Evolutionary conservation across 345 rosid species (phyloP).

Genomic region (Euphorbia peplus): DNA sequence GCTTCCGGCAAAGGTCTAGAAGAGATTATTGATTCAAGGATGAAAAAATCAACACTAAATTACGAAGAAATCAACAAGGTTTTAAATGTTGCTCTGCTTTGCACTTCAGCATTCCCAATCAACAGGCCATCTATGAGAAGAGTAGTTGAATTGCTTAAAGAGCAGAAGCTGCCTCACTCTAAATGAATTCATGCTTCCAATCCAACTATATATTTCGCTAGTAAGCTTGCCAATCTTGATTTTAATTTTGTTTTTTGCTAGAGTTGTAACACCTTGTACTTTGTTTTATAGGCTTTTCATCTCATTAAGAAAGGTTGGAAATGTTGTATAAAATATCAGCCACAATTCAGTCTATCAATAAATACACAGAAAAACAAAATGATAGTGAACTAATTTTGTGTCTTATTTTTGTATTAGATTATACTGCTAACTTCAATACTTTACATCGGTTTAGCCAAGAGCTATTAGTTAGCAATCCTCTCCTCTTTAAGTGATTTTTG

Average conservation of each 20-base stretch:
- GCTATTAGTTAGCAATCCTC: too few relatives aligned
- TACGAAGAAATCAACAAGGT: constrained; percentile 52
- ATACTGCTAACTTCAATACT: too few relatives aligned
- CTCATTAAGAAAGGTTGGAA: too few relatives aligned
- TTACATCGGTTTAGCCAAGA: too few relatives aligned
- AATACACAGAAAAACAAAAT: too few relatives aligned
- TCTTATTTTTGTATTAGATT: too few relatives aligned
- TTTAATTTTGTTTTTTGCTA: not conserved
- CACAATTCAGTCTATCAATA: too few relatives aligned
- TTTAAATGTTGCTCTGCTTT: constrained; percentile 47
- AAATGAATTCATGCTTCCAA: not conserved
- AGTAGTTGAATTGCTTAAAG: constrained; percentile 38
- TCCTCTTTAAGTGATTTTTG: too few relatives aligned
- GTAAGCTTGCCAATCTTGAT: not conserved
- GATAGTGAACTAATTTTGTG: too few relatives aligned
- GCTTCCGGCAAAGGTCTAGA: constrained; percentile 10
- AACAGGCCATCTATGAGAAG: constrained; percentile 69
- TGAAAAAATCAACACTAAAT: constrained; percentile 33
- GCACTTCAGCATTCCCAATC: constrained; percentile 50
- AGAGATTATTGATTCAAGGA: constrained; percentile 47
- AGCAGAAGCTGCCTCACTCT: not conserved
- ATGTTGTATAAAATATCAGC: too few relatives aligned
- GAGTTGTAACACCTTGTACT: not conserved
- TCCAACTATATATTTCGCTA: too few relatives aligned
- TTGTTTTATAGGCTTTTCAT: not conserved